Percentiles rank a stretch among this genome's conserved stretches.
Conservation (phyloP, 371 early-diverging fungal genomes). For the Mucor mucedo region DNA sequence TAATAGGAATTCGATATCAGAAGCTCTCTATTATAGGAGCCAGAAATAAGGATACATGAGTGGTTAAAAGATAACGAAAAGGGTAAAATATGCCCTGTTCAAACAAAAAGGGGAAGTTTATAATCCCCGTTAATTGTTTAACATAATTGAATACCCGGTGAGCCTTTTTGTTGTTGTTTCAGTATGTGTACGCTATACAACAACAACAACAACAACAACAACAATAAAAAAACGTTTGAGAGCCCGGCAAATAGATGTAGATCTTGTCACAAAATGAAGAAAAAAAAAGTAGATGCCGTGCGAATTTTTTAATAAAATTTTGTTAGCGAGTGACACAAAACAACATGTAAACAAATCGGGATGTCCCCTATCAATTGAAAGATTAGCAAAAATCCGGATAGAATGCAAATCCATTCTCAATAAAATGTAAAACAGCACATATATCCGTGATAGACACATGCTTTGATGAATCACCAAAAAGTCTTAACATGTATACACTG, state of each 20-base stretch:
- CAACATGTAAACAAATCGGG: conserved; percentile 1
- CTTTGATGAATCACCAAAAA: too few species aligned
- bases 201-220: neutral
- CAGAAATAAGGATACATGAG: too few species aligned
- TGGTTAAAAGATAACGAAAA: too few species aligned
- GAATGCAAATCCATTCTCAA: too few species aligned
- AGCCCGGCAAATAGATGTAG: conserved; percentile 1
- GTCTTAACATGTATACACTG: neutral
- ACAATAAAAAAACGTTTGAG: neutral
- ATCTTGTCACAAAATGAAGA: neutral
- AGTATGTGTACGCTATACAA: neutral
- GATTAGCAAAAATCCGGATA: neutral
- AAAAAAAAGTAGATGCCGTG: conserved; percentile 1
- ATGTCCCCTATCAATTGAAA: neutral
- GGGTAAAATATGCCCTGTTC: too few species aligned
- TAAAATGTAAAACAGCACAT: neutral
- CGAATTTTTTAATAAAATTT: neutral
- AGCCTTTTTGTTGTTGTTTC: neutral
- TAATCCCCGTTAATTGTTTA: too few species aligned
- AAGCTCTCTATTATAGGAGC: too few species aligned
- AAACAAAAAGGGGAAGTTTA: too few species aligned
- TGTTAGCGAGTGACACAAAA: neutral
- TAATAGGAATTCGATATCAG: too few species aligned
- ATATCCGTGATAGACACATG: conserved; percentile 2
- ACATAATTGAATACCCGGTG: too few species aligned